phyloP scores from a whole-genome alignment of 805 yeast genomes.

The Myxozyma sirexii region DNA sequence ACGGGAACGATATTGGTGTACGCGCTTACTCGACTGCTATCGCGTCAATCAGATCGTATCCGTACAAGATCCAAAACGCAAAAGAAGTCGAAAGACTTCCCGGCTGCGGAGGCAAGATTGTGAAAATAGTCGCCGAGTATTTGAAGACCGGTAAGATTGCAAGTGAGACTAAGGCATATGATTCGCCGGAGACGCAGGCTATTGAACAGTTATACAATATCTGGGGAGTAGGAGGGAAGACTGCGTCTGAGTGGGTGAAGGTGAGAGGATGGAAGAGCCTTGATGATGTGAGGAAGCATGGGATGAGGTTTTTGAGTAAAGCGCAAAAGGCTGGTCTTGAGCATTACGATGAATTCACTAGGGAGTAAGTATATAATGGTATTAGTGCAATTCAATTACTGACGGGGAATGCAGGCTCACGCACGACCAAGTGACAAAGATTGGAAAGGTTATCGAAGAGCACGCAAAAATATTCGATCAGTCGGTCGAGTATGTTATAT shows the following conservation, averaged over 20 bases:
- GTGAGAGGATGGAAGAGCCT: conserved; percentile 26
- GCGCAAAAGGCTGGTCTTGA: conserved; percentile 28
- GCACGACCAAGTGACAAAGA: conserved; percentile 22
- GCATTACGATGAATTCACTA: conserved; percentile 30
- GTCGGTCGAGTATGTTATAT: conserved; percentile 7
- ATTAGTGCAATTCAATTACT: no score
- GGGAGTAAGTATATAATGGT: conserved; percentile 8
- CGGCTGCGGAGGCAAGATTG: conserved; percentile 34
- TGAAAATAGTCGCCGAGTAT: conserved; percentile 26
- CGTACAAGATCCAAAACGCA: conserved; percentile 19
- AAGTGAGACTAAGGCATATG: conserved; percentile 21
- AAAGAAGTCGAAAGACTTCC: conserved; percentile 19
- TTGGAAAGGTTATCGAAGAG: conserved; percentile 15
- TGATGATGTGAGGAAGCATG: conserved; percentile 26
- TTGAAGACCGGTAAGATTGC: conserved; percentile 27
- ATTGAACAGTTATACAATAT: conserved; percentile 21
- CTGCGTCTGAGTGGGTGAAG: conserved; percentile 31
- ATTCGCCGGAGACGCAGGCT: conserved; percentile 18
- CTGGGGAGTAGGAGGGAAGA: conserved; percentile 34
- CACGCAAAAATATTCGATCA: conserved; percentile 13
- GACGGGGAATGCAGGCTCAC: conserved; percentile 9
- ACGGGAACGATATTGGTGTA: conserved; percentile 24
- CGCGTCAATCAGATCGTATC: conserved; percentile 31
- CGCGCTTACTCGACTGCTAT: conserved; percentile 35
- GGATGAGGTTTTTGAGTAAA: conserved; percentile 15